Evolutionary conservation across 345 rosid species (phyloP).

Genomic region (Citrus hindsii): DNA sequence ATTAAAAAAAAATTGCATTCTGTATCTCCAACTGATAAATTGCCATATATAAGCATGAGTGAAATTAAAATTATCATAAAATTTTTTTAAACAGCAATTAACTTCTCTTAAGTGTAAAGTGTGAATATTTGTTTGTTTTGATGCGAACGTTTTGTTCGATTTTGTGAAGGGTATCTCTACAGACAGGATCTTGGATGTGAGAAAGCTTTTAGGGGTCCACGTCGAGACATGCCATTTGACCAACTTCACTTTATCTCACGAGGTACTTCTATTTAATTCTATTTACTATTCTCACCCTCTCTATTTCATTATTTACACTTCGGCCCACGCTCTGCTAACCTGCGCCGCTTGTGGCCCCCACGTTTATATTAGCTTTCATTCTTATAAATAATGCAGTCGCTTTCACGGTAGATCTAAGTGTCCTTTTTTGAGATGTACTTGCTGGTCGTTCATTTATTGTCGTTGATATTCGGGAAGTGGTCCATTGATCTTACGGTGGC

Average conservation of each 20-base stretch:
- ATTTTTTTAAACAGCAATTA: too few species aligned
- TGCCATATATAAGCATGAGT: too few species aligned
- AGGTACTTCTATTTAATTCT: conserved; percentile 34
- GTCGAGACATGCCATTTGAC: conserved; percentile 89
- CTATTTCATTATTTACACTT: not conserved
- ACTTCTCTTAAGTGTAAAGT: too few species aligned
- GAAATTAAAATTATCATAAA: too few species aligned
- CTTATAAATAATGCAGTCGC: not conserved
- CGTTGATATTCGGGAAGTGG: not conserved
- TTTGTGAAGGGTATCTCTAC: conserved; percentile 85
- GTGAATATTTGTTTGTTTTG: too few species aligned
- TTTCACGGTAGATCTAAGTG: not conserved
- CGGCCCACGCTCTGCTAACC: not conserved
- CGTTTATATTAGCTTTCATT: not conserved
- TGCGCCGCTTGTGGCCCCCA: not conserved
- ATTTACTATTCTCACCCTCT: not conserved
- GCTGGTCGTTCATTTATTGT: not conserved
- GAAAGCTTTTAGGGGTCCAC: conserved; percentile 74
- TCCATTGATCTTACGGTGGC: not conserved
- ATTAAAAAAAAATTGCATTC: too few species aligned
- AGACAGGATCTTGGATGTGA: conserved; percentile 85
- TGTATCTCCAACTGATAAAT: too few species aligned
- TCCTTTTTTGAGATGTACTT: not conserved
- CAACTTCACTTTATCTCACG: conserved; percentile 73
- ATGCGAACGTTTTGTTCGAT: not conserved